Conservation (phyloP, 116 monocot genomes). For the Iris pallida region DNA sequence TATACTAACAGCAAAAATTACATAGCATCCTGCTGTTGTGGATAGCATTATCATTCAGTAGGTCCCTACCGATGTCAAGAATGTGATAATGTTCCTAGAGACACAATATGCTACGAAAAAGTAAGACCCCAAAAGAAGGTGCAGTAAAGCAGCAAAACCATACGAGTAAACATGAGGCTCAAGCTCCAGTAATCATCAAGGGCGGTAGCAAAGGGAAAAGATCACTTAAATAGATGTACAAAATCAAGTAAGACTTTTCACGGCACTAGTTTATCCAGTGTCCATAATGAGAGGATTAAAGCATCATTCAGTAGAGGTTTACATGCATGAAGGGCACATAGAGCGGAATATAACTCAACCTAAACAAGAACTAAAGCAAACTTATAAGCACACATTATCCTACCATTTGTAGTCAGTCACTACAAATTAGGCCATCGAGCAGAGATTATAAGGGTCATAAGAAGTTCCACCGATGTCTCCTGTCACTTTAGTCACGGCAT, state of each 20-base stretch:
- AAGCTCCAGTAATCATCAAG: background rate
- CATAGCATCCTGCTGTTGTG: no score
- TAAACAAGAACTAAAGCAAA: constrained; percentile 2
- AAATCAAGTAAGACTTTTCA: constrained; percentile 8
- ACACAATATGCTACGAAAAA: background rate
- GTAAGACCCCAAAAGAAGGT: background rate
- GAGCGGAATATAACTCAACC: no score
- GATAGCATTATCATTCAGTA: no score
- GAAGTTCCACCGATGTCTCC: constrained; percentile 8
- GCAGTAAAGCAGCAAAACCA: background rate
- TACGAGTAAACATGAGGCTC: background rate
- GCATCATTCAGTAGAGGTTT: constrained; percentile 8
- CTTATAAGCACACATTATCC: constrained; percentile 8
- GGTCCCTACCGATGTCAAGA: background rate
- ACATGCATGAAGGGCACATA: no score
- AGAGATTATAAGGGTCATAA: constrained; percentile 17
- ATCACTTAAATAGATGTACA: constrained; percentile 16
- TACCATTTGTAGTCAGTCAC: constrained; percentile 54
- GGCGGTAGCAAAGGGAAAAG: background rate
- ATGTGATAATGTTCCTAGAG: constrained; percentile 11
- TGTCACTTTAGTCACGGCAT: background rate
- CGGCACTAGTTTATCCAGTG: background rate
- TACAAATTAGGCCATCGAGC: constrained; percentile 40
- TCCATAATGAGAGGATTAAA: constrained; percentile 1
- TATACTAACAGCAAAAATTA: no score